These are phyloP conservation scores for Trichosanthes cucumerina DNA, from an alignment of 306 rosid species.

Conservation along the genomic window DNA sequence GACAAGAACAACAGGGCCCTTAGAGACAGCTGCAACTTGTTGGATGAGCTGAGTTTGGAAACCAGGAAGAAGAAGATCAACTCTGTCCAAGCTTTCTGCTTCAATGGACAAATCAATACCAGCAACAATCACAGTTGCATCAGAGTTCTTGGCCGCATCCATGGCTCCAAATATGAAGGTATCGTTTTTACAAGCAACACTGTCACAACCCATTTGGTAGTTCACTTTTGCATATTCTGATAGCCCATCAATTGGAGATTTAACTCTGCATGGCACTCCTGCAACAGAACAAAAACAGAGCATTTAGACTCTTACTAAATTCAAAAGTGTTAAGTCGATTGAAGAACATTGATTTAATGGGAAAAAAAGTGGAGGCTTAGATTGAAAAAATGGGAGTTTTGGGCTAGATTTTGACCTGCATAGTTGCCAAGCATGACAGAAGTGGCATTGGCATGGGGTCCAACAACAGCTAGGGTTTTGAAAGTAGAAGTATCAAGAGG, in stretches of 20 bases:
- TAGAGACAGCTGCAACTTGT: slow-evolving; percentile 39
- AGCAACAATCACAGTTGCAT: slow-evolving; percentile 44
- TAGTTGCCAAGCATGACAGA: slow-evolving; percentile 60
- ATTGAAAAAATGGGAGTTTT: neutral
- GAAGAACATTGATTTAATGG: neutral
- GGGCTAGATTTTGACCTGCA: slow-evolving; percentile 24
- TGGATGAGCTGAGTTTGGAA: slow-evolving; percentile 59
- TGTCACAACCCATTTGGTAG: slow-evolving; percentile 44
- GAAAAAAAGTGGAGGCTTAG: neutral
- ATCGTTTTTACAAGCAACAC: slow-evolving; percentile 39
- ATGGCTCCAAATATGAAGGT: slow-evolving; percentile 40
- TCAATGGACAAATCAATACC: slow-evolving; percentile 69
- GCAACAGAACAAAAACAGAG: neutral
- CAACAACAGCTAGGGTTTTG: slow-evolving; percentile 37
- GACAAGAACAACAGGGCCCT: slow-evolving; percentile 48
- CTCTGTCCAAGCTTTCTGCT: slow-evolving; percentile 67
- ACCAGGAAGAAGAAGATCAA: slow-evolving; percentile 58
- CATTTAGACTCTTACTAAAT: neutral
- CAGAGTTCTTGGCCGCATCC: slow-evolving; percentile 35
- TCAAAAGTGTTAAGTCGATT: neutral
- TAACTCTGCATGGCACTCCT: slow-evolving; percentile 4
- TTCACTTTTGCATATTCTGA: slow-evolving; percentile 3
- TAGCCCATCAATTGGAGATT: slow-evolving; percentile 8
- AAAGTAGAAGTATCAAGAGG: slow-evolving; percentile 28
- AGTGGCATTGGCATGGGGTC: slow-evolving; percentile 70